Percentiles rank a stretch among this genome's conserved stretches.
These are phyloP conservation scores for Hanseniaspora singularis DNA, from an alignment of 805 yeast genomes.

Conservation along the genomic window DNA sequence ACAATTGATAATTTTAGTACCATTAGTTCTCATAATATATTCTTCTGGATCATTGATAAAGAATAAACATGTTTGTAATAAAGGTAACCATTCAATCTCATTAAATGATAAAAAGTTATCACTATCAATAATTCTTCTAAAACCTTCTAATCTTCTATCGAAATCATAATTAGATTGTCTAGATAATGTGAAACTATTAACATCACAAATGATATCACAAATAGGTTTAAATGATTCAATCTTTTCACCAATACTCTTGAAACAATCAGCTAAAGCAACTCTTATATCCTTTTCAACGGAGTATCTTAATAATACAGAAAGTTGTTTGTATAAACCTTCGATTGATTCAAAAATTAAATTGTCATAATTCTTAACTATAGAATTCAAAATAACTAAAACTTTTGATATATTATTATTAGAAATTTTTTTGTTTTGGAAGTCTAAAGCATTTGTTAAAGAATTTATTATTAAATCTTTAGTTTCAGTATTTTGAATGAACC, in stretches of 20 bases:
- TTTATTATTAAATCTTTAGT: slow-evolving; percentile 42
- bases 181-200: slow-evolving; percentile 55
- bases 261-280: slow-evolving; percentile 45
- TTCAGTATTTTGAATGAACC: slow-evolving; percentile 43
- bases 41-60: slow-evolving; percentile 71
- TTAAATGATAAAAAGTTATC: slow-evolving; percentile 34
- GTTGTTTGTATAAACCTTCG: slow-evolving; percentile 36
- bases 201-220: slow-evolving; percentile 43
- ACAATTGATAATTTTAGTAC: slow-evolving; percentile 49
- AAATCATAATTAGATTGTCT: slow-evolving; percentile 69
- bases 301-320: slow-evolving; percentile 47
- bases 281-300: slow-evolving; percentile 55
- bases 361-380: slow-evolving; percentile 32
- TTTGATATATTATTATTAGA: slow-evolving; percentile 42
- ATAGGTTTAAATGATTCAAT: slow-evolving; percentile 36
- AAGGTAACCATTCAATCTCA: slow-evolving; percentile 64
- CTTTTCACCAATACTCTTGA: slow-evolving; percentile 45
- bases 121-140: slow-evolving; percentile 47
- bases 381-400: slow-evolving; percentile 45
- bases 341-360: slow-evolving; percentile 38
- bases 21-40: slow-evolving; percentile 65
- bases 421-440: slow-evolving; percentile 43
- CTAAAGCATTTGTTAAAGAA: slow-evolving; percentile 49
- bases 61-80: slow-evolving; percentile 54
- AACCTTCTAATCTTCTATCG: slow-evolving; percentile 59